A percentile compares a stretch with the other conserved stretches of the same genome.
phyloP scores from a whole-genome alignment of 2,329 filamentous ascomycete species.

The Aureobasidium leucospermi region DNA sequence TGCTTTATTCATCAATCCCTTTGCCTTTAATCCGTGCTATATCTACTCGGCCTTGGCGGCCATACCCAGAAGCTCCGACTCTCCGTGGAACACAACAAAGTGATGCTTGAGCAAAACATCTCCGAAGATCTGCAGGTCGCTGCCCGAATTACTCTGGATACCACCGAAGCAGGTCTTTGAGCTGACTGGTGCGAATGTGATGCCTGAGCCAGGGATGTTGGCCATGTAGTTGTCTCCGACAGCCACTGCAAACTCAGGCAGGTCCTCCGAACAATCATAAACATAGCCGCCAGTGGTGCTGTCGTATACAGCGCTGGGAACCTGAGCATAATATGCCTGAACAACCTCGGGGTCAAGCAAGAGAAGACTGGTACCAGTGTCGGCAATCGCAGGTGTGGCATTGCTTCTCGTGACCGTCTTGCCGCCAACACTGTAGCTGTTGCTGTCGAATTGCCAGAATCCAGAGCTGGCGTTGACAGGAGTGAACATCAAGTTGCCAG shows the following conservation, averaged over 20 bases:
- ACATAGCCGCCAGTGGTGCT: conserved; percentile 35
- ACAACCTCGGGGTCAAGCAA: conserved; percentile 48
- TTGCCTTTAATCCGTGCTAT: not conserved
- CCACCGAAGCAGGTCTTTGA: conserved; percentile 59
- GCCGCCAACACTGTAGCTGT: conserved; percentile 49
- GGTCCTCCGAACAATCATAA: conserved; percentile 35
- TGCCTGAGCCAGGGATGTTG: conserved; percentile 29
- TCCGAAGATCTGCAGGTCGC: conserved; percentile 54
- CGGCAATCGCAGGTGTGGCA: conserved; percentile 38
- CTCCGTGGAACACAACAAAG: conserved; percentile 53
- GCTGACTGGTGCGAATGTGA: conserved; percentile 47
- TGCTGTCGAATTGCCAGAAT: conserved; percentile 62
- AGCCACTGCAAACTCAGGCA: conserved; percentile 44
- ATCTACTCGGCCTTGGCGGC: conserved; percentile 6
- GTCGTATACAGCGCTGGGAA: conserved; percentile 32
- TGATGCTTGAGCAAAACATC: conserved; percentile 54
- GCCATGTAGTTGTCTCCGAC: conserved; percentile 46
- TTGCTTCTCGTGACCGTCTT: conserved; percentile 48
- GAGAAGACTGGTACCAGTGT: conserved; percentile 56
- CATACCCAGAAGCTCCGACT: conserved; percentile 27
- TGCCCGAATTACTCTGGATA: conserved; percentile 51
- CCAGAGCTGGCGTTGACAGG: conserved; percentile 54
- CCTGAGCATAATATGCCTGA: conserved; percentile 35
- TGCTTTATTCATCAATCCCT: not conserved
- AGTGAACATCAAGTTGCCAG: conserved; percentile 55